Evolutionary conservation across 2,329 filamentous ascomycete species (phyloP).

Genomic region (Davidsoniella eucalypti): DNA sequence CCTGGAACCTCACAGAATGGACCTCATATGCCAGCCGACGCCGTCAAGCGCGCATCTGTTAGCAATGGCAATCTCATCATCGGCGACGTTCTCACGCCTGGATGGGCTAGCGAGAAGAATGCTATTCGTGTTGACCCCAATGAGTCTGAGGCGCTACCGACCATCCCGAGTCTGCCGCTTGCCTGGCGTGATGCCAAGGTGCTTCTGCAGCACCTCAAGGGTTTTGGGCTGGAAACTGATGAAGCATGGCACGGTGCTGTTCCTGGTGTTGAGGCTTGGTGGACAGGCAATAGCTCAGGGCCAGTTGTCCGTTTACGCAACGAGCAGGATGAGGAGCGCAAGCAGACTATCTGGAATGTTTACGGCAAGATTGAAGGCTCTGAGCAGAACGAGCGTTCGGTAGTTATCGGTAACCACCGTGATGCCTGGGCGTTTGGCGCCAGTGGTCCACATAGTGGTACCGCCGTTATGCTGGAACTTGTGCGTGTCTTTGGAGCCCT

Average conservation of each 20-base stretch:
- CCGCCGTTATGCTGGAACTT: slow-evolving; percentile 80
- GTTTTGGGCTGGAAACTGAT: slow-evolving; percentile 53
- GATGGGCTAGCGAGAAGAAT: slow-evolving; percentile 56
- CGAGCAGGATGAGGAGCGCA: slow-evolving; percentile 64
- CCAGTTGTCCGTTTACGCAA: slow-evolving; percentile 73
- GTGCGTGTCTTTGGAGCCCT: slow-evolving; percentile 72
- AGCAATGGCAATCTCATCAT: slow-evolving; percentile 67
- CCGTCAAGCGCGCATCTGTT: slow-evolving; percentile 69
- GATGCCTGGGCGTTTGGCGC: slow-evolving; percentile 87
- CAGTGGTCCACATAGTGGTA: slow-evolving; percentile 71
- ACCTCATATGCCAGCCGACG: slow-evolving; percentile 63
- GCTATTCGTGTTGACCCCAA: slow-evolving; percentile 50
- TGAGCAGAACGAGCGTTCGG: slow-evolving; percentile 66
- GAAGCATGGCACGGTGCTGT: slow-evolving; percentile 62
- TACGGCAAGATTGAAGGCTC: slow-evolving; percentile 70
- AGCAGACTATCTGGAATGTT: slow-evolving; percentile 84
- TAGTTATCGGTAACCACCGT: slow-evolving; percentile 85
- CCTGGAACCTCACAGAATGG: slow-evolving; percentile 63
- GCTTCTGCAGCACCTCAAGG: slow-evolving; percentile 59
- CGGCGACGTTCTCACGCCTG: slow-evolving; percentile 84
- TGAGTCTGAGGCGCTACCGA: slow-evolving; percentile 54
- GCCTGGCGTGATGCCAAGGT: slow-evolving; percentile 78
- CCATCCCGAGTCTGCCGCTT: slow-evolving; percentile 80
- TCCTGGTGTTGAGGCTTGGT: slow-evolving; percentile 61
- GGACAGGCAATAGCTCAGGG: slow-evolving; percentile 60